Percentiles rank a stretch among this genome's conserved stretches.
Conservation (phyloP, 805 yeast species). For the Nakazawaea holstii region DNA sequence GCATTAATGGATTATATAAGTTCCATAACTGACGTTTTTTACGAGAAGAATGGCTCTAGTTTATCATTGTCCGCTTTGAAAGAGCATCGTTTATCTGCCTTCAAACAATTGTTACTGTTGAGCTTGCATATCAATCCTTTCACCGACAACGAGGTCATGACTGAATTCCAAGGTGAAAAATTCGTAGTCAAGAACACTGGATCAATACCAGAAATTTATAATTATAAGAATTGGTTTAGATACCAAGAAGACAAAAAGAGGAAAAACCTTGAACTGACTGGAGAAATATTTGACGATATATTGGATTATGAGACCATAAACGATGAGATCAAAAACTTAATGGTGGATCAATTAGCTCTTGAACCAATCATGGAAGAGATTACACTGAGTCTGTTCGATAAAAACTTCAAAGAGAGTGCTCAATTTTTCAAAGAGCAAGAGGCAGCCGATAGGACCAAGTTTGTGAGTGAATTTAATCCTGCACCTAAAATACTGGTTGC, state of each 20-base stretch:
- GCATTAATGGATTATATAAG: background rate
- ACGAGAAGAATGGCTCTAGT: slow-evolving; percentile 22
- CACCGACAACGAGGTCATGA: background rate
- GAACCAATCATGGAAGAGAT: slow-evolving; percentile 8
- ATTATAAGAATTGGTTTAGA: slow-evolving; percentile 9
- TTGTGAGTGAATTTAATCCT: background rate
- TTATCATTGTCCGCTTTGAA: slow-evolving; percentile 21
- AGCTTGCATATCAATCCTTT: background rate
- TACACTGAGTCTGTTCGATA: background rate
- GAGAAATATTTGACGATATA: slow-evolving; percentile 7
- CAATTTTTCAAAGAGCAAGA: background rate
- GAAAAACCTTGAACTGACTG: background rate
- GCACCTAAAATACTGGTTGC: background rate
- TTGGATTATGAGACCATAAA: slow-evolving; percentile 8
- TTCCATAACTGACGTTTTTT: slow-evolving; percentile 18
- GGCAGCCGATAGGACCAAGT: background rate
- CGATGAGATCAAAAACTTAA: slow-evolving; percentile 2
- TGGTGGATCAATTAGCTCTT: slow-evolving; percentile 4
- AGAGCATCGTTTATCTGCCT: background rate
- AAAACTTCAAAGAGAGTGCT: background rate
- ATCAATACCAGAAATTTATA: slow-evolving; percentile 3
- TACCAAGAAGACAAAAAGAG: background rate
- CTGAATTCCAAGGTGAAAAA: background rate
- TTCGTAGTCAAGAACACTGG: background rate
- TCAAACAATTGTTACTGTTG: slow-evolving; percentile 5